Evolutionary conservation across 306 rosid genomes (phyloP).

Genomic region (Glycyrrhiza uralensis): DNA sequence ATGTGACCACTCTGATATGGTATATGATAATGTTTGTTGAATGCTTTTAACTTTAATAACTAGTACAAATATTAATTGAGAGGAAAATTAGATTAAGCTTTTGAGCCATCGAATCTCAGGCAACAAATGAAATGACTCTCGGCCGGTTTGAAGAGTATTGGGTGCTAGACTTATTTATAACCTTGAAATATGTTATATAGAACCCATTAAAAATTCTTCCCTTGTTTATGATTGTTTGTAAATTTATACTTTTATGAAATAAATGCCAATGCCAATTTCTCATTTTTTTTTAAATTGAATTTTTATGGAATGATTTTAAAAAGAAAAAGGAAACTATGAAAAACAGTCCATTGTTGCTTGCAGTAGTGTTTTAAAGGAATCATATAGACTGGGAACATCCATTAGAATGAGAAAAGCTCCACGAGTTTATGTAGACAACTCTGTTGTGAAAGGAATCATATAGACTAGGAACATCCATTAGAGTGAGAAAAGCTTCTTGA

Average conservation of each 20-base stretch:
- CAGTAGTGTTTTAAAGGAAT: neutral
- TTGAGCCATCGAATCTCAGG: neutral
- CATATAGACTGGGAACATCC: neutral
- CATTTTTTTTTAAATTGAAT: neutral
- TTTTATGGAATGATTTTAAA: neutral
- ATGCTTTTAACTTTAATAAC: neutral
- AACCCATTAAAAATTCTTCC: neutral
- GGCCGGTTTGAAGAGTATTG: conserved; percentile 1
- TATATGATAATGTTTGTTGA: neutral
- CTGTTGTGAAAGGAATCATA: neutral
- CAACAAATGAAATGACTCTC: neutral
- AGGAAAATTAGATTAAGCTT: neutral
- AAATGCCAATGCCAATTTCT: neutral
- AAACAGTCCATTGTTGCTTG: neutral
- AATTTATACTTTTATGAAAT: neutral
- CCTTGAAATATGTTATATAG: neutral
- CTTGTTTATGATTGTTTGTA: neutral
- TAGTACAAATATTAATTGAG: neutral
- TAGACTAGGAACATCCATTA: neutral
- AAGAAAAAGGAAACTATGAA: neutral
- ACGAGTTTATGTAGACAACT: too few relatives aligned
- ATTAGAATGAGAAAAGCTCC: neutral
- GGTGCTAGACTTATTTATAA: neutral
- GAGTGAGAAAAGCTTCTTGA: neutral
- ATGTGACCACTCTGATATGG: neutral